Base-by-base conservation (phyloP, 768 basidiomycete species). In the Phylloporus arenicola region DNA sequence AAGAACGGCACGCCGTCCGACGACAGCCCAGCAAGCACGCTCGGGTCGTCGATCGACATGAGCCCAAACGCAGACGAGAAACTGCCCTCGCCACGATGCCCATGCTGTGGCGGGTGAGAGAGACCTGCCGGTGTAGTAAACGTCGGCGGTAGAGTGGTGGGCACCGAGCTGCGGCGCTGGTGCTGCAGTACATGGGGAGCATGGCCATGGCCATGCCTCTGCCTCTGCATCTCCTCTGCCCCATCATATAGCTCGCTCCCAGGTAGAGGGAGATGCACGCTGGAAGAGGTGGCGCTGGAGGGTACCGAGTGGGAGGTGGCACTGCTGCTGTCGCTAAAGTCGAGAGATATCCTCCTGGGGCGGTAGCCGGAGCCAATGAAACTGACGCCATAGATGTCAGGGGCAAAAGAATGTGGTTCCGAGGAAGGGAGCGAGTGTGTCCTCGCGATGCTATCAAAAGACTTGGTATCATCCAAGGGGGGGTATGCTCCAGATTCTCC, bases 11-110 rank as follows among this genome's bases (percentile, higher is more conserved):
- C 73, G 6, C 75, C 78, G 51, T 84, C 83, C 4, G 64, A 65
- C 1, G 80, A 65, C 43, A 87, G 71, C 2, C 83, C 78, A 0
- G 84, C 81, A 33, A 88, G 72, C 8, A 83, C 81, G 47, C 77
- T 77, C 1, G 82, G 79, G 60, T 90, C 88, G 50, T 88, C 87
- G 45, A 91, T 74, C 17, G 80, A 81, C 82, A 91, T 79, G 45
- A 84, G 73, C 8, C 85, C 88, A 61, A 91, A 89, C 1, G 82
- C 83, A 20, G 75, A 77, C 4, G 77, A 79, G 59, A 85, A 78
- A 1, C 69, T 73, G 24, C 69, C 72, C 50, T 77, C 13, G 30
- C 30, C 43, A 6, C 51, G 53, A 0, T 50, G 63, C 14, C 55
- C 38, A 17, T 54, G 63, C 17, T 55, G 58, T 24, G 48, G 14